Conservation (phyloP, 2,329 filamentous ascomycete genomes). For the Botryotinia calthae region DNA sequence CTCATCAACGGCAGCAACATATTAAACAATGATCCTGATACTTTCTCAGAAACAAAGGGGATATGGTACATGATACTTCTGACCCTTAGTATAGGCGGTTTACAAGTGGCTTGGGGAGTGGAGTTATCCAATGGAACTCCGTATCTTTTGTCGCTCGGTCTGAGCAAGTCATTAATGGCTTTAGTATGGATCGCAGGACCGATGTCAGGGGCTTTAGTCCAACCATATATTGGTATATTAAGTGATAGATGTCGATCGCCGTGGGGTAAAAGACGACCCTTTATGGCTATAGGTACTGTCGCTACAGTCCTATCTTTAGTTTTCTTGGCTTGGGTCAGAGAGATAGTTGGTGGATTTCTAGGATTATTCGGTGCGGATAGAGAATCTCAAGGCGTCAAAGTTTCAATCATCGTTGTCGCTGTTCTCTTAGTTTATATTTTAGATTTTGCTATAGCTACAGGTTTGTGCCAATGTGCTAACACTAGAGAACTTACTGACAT, state of each 20-base stretch:
- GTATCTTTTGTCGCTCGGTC: constrained; percentile 73
- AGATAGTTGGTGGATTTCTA: constrained; percentile 67
- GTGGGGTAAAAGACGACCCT: constrained; percentile 79
- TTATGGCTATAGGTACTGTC: constrained; percentile 68
- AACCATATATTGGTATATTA: constrained; percentile 78
- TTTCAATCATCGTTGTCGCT: constrained; percentile 70
- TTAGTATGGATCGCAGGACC: constrained; percentile 84
- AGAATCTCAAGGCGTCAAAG: constrained; percentile 63
- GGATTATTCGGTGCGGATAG: constrained; percentile 67
- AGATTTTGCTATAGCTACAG: constrained; percentile 93
- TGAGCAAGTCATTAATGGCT: constrained; percentile 80
- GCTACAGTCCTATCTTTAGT: constrained; percentile 68
- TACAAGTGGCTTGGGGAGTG: constrained; percentile 95
- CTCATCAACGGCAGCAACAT: constrained; percentile 39
- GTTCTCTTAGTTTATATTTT: constrained; percentile 86
- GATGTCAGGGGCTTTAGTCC: constrained; percentile 73
- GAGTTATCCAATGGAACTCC: constrained; percentile 92
- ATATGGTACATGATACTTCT: constrained; percentile 81
- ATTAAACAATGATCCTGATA: constrained; percentile 45
- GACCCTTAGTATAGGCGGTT: constrained; percentile 80
- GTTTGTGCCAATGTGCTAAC: constrained; percentile 45
- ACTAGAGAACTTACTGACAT: constrained; percentile 21
- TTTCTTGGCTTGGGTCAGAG: constrained; percentile 70
- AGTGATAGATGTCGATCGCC: constrained; percentile 73
- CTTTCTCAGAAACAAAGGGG: constrained; percentile 69